These are phyloP conservation scores for Vaccinium darrowii DNA, from an alignment of 148 eudicot species.

Conservation along the genomic window DNA sequence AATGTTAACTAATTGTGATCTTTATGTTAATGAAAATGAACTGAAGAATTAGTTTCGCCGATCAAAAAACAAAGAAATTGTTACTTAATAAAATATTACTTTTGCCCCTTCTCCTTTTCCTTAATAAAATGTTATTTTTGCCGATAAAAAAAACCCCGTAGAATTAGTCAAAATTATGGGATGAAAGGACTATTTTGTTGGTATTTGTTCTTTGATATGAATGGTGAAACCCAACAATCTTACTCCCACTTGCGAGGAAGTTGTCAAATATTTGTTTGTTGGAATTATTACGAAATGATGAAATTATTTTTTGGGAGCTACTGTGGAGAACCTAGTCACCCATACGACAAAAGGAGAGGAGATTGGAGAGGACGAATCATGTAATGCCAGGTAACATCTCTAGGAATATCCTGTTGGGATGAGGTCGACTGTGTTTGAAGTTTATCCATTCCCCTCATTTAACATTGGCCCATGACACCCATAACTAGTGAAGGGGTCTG, in stretches of 20 bases:
- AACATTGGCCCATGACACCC: conserved; percentile 22
- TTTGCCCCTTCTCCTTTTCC: too few species aligned
- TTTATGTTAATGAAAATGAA: too few species aligned
- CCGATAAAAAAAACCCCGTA: too few species aligned
- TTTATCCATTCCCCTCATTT: conserved; percentile 28
- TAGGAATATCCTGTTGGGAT: conserved; percentile 10
- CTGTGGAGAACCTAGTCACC: conserved; percentile 19
- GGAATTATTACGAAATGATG: not conserved
- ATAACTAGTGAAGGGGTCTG: conserved; percentile 18
- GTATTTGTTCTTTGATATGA: not conserved
- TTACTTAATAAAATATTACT: too few species aligned
- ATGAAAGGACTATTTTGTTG: too few species aligned
- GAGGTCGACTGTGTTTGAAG: conserved; percentile 14
- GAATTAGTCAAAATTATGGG: too few species aligned
- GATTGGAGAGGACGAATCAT: conserved; percentile 22
- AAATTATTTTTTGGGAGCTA: conserved; percentile 8
- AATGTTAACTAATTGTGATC: too few species aligned
- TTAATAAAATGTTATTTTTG: too few species aligned
- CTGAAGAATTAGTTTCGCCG: too few species aligned
- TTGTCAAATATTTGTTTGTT: conserved; percentile 21
- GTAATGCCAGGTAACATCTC: conserved; percentile 17
- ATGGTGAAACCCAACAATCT: conserved; percentile 8
- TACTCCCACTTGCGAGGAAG: conserved; percentile 37
- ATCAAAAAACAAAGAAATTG: too few species aligned
- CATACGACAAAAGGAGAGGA: conserved; percentile 10